Base-by-base conservation (phyloP, 345 rosid genomes). In the Isatis tinctoria region DNA sequence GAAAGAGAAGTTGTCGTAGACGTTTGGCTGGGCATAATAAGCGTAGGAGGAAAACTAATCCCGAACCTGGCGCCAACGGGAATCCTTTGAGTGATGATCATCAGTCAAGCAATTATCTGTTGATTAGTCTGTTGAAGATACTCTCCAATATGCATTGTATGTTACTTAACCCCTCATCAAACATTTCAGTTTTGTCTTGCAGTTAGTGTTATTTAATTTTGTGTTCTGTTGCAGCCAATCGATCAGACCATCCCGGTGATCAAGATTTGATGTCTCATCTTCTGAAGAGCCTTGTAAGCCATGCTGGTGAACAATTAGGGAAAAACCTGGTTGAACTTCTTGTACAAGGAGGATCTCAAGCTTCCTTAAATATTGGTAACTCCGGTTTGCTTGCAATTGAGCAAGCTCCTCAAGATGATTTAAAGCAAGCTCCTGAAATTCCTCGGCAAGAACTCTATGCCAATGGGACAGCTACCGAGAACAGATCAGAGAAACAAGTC, bases 1-100 rank as follows among this genome's bases (percentile, higher is more conserved):
- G 99, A 8, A 96, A 92, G 87, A 86, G 99, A 85, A 96, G 99
- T 69, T 96, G 99, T 68, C 93, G 99, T 33, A 87, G 98, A 73
- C 98, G 99, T 69, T 81, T 96, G 83, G 99, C 99, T 80, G 98
- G 99, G 17, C 99, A 96, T 77, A 92, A 96, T 79, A 92, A 90
- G 73, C 85, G 99, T 71, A 89, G 99, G 76, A 92, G 97, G 83
- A 96, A 96, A 72, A 90, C 96, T 18, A 90, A 90, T 82, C 98
- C 94, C 1, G 98, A 87, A 22, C 53, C 92, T 72, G 83, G 71
- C 39, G 59, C 77, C 40, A 87, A 74, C 33, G 85, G 85, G 80
- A 90, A 69, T 75, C 74, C 96, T 54, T 75, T 69, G 36, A 84
- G 83, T 45, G 90, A 88, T 76, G 96, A 90, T 83, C 96, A 87